Evolutionary conservation across 1,139 yeast species (phyloP), one percentile per base, ranked within the genome.

Genomic region (Protomyces gravidus): DNA sequence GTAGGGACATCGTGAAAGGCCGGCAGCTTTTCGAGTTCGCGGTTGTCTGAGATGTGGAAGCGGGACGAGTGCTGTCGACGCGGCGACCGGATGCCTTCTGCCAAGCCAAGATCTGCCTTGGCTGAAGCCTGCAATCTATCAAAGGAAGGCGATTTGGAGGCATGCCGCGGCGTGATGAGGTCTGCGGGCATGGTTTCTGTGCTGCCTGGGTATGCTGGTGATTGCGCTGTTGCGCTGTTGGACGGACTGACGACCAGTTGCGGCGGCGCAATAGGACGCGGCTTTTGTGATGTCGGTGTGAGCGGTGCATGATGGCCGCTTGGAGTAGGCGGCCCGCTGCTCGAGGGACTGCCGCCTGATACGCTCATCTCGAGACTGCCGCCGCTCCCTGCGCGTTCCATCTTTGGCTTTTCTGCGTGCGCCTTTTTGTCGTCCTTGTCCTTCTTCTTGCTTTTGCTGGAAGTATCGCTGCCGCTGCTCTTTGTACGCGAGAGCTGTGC

Each of bases 31-130:
- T 84, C 83, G 65, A 92, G 83, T 64, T 87, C 89, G 40, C 86
- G 81, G 65, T 85, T 84, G 27, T 81, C 77, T 47, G 82, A 76
- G 2, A 89, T 80, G 71, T 90, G 97, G 67, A 94, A 89, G 65
- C 97, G 79, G 39, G 96, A 88, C 30, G 96, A 88, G 52, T 95
- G 86, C 71, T 92, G 98, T 69, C 98, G 83, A 68, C 88, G 89
- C 11, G 98, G 97, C 0, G 95, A 78, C 63, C 79, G 79, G 56
- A 82, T 80, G 60, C 84, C 75, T 64, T 84, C 89, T 47, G 83
- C 72, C 81, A 57, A 74, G 70, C 65, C 77, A 77, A 55, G 28
- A 27, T 60, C 61, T 17, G 42, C 42, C 46, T 56, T 60, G 13
- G 61, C 63, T 11, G 62, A 40, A 17, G 64, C 60, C 23, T 68